A percentile compares a stretch with the other conserved stretches of the same genome.
Evolutionary conservation across 495 filamentous ascomycete genomes (phyloP).

Genomic region (Talaromyces proteolyticus): DNA sequence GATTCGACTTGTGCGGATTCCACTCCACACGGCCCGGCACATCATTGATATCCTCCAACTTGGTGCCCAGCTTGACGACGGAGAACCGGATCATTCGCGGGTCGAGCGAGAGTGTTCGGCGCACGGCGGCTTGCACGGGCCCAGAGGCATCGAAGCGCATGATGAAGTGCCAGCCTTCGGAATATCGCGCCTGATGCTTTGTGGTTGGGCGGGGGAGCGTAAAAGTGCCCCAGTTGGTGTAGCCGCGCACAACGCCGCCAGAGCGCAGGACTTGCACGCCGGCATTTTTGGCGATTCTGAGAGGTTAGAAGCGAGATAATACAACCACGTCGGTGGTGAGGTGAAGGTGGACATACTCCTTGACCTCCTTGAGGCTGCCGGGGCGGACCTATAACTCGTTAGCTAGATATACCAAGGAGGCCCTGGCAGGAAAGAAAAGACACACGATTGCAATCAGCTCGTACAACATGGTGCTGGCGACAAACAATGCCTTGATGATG

Average conservation of each 20-base stretch:
- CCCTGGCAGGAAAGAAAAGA: conserved; percentile 9
- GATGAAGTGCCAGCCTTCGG: conserved; percentile 89
- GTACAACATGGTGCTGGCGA: conserved; percentile 71
- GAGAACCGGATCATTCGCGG: conserved; percentile 84
- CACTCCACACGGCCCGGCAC: conserved; percentile 56
- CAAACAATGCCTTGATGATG: no score
- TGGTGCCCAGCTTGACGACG: conserved; percentile 80
- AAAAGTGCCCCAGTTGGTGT: conserved; percentile 92
- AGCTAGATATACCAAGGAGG: conserved; percentile 7
- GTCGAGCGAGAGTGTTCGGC: conserved; percentile 74
- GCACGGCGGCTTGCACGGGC: conserved; percentile 63
- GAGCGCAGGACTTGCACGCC: conserved; percentile 76
- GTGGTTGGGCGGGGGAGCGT: conserved; percentile 67
- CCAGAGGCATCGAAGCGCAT: conserved; percentile 86
- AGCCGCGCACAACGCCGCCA: conserved; percentile 86
- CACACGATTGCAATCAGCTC: conserved; percentile 93
- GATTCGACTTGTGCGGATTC: conserved; percentile 26
- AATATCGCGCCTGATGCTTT: conserved; percentile 74
- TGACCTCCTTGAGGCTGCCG: conserved; percentile 81
- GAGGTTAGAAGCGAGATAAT: conserved; percentile 6
- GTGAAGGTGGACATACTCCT: conserved; percentile 61
- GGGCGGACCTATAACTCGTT: conserved; percentile 66
- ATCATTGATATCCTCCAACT: conserved; percentile 61
- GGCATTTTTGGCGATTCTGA: conserved; percentile 80
- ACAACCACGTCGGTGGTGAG: not conserved